Conservation (phyloP, 2,329 filamentous ascomycete species). For the Ophiostoma quercus region DNA sequence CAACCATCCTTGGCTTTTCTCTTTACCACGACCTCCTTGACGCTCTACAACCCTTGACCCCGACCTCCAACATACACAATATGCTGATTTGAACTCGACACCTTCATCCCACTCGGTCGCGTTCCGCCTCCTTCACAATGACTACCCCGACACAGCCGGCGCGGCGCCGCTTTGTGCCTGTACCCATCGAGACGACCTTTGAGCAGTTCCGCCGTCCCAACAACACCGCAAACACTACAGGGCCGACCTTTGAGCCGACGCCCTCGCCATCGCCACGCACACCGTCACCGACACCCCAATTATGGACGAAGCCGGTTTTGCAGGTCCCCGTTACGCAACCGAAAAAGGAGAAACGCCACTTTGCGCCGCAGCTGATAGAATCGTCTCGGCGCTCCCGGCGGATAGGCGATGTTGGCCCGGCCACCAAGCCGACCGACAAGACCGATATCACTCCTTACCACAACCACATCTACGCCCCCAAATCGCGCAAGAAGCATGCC, state of each 20-base stretch:
- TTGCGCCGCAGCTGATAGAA: conserved; percentile 76
- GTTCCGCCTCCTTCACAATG: background rate
- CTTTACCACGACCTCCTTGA: background rate
- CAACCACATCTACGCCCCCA: conserved; percentile 54
- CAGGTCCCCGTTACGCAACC: background rate
- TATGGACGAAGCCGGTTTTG: conserved; percentile 20
- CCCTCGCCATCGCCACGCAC: conserved; percentile 39
- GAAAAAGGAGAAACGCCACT: conserved; percentile 45
- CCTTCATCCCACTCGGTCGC: background rate
- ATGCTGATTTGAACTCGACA: background rate
- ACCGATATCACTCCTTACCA: conserved; percentile 65
- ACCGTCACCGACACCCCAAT: conserved; percentile 40
- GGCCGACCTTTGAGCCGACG: conserved; percentile 44
- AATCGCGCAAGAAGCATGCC: conserved; percentile 39
- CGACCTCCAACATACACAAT: background rate
- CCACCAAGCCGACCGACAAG: conserved; percentile 61
- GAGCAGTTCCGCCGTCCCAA: conserved; percentile 49
- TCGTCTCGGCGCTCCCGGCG: conserved; percentile 68
- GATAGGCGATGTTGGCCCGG: conserved; percentile 58
- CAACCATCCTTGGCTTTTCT: background rate
- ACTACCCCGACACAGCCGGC: conserved; percentile 18
- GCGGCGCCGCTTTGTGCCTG: conserved; percentile 56
- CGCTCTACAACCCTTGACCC: background rate
- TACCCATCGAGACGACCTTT: conserved; percentile 67
- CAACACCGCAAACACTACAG: conserved; percentile 20